Base-by-base conservation (phyloP, 2,329 filamentous ascomycete species). In the Plectosphaerella plurivora region DNA sequence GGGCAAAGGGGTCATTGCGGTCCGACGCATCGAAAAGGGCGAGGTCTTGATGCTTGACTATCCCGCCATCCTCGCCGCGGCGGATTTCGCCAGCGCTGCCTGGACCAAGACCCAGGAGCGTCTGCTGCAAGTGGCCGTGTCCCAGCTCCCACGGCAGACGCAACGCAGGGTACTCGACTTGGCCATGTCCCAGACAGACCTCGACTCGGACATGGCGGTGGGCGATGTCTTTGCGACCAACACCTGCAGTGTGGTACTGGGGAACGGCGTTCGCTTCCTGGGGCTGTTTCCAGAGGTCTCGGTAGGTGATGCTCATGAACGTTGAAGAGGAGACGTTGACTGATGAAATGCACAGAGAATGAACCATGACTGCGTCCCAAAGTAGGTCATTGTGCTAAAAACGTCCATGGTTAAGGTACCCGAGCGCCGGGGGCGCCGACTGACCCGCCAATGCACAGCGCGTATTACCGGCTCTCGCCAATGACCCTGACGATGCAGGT, bases 281-380 rank as follows among this genome's bases (percentile, higher is more conserved):
- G 67, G 59, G 1, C 56, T 69, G 9, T 70, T 63, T 48, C 59
- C 66, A 1, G 65, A 68, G 51, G 59, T 70, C 45, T 62, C 66
- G 57, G 66, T 68, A 44, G 56, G 64, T 50, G n/a, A 7, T 42
- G 11, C 2, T 12, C 11, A 41, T 8, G 37, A 16, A 18, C 3
- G 16, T 44, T 5, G 3, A 41, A 16, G 41, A 44, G 18, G 16
- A 8, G 8, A 6, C 16, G n/a, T 12, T 44, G 5, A 20, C 49
- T 45, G 10, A 50, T 11, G 42, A 22, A 4, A 33, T 33, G 28
- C 3, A 24, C n/a, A 69, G 67, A 62, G 66, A 28, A 42, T 70
- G 44, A 70, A 70, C 50, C 67, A 70, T 47, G 67, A 60, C 8
- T 70, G 67, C 45, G 60, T 60, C 44, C 65, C 67, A 45, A 70